phyloP scores from a whole-genome alignment of 352 stramenopile genomes.

The Pythium periplocum region DNA sequence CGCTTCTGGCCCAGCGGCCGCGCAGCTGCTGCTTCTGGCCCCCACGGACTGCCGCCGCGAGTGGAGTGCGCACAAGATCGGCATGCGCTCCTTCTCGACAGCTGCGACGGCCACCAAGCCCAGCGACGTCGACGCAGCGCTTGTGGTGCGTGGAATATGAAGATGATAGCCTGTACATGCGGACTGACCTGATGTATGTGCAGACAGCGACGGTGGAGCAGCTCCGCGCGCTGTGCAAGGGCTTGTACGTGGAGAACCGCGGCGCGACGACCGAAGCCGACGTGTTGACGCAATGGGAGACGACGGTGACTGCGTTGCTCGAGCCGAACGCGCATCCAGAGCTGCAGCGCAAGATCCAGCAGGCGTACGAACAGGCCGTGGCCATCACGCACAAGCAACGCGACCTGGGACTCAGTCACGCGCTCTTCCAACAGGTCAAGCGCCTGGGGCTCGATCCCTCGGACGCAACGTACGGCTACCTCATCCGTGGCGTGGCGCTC shows the following conservation, averaged over 20 bases:
- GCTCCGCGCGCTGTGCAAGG: slow-evolving; percentile 50
- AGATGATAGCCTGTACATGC: background rate
- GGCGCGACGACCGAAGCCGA: slow-evolving; percentile 18
- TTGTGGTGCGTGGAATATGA: no score
- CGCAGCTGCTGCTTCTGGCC: no score
- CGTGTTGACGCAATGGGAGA: slow-evolving; percentile 29
- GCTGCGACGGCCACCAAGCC: no score
- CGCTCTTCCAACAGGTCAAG: slow-evolving; percentile 45
- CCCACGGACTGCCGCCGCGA: no score
- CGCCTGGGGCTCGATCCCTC: slow-evolving; percentile 24
- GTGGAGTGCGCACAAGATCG: no score
- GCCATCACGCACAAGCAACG: slow-evolving; percentile 70
- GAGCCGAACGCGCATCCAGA: slow-evolving; percentile 4
- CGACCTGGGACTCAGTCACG: slow-evolving; percentile 43
- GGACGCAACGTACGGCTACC: slow-evolving; percentile 34
- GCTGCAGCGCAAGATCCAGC: slow-evolving; percentile 26
- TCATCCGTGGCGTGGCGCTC: slow-evolving; percentile 56
- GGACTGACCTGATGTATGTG: background rate
- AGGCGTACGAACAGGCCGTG: slow-evolving; percentile 58
- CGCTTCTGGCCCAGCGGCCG: no score
- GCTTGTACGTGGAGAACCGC: slow-evolving; percentile 42
- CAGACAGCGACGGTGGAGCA: slow-evolving; percentile 25
- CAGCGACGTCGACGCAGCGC: background rate
- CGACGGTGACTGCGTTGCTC: slow-evolving; percentile 25
- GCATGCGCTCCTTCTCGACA: no score